Conservation (phyloP, 352 stramenopile species). For the Pythium vanterpoolii region DNA sequence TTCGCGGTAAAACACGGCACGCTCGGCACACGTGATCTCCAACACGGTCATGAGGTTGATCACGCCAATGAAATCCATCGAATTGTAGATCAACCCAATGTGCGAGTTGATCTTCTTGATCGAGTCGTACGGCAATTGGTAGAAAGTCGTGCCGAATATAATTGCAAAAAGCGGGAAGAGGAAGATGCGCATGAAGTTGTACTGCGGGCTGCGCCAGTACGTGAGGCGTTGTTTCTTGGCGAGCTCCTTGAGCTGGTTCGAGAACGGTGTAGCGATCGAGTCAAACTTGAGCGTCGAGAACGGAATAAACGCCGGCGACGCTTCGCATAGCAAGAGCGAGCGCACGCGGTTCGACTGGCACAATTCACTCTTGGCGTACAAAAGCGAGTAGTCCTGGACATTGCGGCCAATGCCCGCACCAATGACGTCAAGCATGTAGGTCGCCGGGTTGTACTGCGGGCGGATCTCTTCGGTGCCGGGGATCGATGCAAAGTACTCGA, state of each 20-base stretch:
- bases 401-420: slow-evolving; percentile 62
- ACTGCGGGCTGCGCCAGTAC: slow-evolving; percentile 51
- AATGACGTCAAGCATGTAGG: slow-evolving; percentile 88
- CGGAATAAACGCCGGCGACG: slow-evolving; percentile 22
- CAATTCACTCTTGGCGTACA: slow-evolving; percentile 46
- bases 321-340: slow-evolving; percentile 15
- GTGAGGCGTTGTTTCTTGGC: slow-evolving; percentile 38
- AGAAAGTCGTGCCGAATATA: slow-evolving; percentile 60
- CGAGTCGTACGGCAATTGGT: slow-evolving; percentile 30
- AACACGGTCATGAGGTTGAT: slow-evolving; percentile 60
- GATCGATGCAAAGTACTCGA: slow-evolving; percentile 88
- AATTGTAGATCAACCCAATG: slow-evolving; percentile 64
- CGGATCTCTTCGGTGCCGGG: slow-evolving; percentile 68
- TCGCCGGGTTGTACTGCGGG: slow-evolving; percentile 86
- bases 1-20: slow-evolving; percentile 60
- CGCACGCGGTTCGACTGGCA: slow-evolving; percentile 27
- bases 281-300: slow-evolving; percentile 49
- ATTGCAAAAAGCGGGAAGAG: slow-evolving; percentile 46
- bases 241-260: slow-evolving; percentile 34
- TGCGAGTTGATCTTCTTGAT: slow-evolving; percentile 51
- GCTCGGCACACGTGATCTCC: slow-evolving; percentile 50
- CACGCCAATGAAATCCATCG: slow-evolving; percentile 61
- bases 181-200: slow-evolving; percentile 53
- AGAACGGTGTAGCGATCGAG: slow-evolving; percentile 38
- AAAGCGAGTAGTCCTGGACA: slow-evolving; percentile 48